A percentile compares a stretch with the other conserved stretches of the same genome.
These are phyloP conservation scores for Dictyostelium intermedium DNA, from an alignment of 78 protist species.

Conservation along the genomic window DNA sequence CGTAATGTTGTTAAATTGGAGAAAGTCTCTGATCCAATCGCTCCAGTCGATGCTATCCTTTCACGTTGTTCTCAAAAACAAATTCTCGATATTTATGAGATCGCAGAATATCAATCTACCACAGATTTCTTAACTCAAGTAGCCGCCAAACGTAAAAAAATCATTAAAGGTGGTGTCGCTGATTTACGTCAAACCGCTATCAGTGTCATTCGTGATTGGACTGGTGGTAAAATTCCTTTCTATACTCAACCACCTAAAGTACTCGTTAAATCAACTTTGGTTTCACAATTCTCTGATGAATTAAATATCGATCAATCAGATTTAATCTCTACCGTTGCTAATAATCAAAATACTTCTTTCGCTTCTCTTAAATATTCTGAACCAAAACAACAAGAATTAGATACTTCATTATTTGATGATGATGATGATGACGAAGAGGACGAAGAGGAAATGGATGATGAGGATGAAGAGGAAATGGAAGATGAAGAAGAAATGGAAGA, in stretches of 20 bases:
- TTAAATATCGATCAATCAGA: constrained; percentile 68
- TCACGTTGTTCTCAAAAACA: constrained; percentile 53
- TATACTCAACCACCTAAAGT: constrained; percentile 74
- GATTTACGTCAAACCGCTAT: constrained; percentile 54
- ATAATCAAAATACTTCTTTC: neutral
- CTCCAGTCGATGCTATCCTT: constrained; percentile 58
- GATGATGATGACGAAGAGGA: constrained; percentile 75
- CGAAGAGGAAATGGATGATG: constrained; percentile 41
- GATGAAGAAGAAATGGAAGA: constrained; percentile 60
- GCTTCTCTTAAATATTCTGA: constrained; percentile 28
- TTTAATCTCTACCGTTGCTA: neutral
- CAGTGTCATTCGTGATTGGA: constrained; percentile 79
- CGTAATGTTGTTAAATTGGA: constrained; percentile 83
- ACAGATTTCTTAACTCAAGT: constrained; percentile 49
- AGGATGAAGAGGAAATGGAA: constrained; percentile 10
- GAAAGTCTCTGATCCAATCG: constrained; percentile 83
- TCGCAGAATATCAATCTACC: constrained; percentile 4
- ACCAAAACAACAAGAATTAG: neutral
- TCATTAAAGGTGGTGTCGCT: constrained; percentile 52
- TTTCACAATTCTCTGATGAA: constrained; percentile 34
- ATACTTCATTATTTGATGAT: constrained; percentile 55
- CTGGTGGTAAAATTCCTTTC: constrained; percentile 80
- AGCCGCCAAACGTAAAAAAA: constrained; percentile 53
- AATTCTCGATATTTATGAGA: constrained; percentile 40
- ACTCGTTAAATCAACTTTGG: constrained; percentile 7